phyloP scores from a whole-genome alignment of 2,329 filamentous ascomycete species.

The Colletotrichum melonis region DNA sequence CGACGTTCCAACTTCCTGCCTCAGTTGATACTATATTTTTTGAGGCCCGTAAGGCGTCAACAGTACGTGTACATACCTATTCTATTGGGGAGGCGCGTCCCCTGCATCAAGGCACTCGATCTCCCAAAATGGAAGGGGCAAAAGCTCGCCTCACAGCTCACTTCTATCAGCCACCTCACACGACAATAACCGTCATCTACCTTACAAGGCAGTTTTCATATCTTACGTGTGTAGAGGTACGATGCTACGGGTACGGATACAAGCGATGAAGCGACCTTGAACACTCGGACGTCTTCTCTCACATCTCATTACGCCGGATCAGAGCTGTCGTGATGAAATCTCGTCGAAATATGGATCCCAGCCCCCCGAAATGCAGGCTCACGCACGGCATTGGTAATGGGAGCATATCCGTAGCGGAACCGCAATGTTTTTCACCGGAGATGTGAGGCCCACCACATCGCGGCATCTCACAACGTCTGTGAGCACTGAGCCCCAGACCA shows the following conservation, averaged over 20 bases:
- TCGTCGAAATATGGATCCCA: background rate
- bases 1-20: background rate
- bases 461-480: slow-evolving; percentile 5
- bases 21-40: background rate
- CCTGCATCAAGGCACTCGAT: background rate
- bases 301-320: slow-evolving; percentile 4
- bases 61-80: background rate
- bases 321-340: background rate
- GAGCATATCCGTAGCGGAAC: slow-evolving; percentile 1
- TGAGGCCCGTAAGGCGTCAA: background rate
- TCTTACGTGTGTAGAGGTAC: background rate
- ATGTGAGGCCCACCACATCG: slow-evolving; percentile 20
- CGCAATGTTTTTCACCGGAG: slow-evolving; percentile 3
- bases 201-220: background rate
- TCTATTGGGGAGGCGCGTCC: background rate
- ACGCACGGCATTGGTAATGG: background rate
- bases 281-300: background rate
- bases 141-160: background rate
- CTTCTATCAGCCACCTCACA: background rate
- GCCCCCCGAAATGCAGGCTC: background rate
- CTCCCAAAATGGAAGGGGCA: background rate
- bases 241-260: background rate
- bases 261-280: background rate
- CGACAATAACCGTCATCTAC: background rate
- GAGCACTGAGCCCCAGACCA: background rate